Base-by-base conservation (phyloP, 768 basidiomycete genomes). In the Tulasnella sp. region DNA sequence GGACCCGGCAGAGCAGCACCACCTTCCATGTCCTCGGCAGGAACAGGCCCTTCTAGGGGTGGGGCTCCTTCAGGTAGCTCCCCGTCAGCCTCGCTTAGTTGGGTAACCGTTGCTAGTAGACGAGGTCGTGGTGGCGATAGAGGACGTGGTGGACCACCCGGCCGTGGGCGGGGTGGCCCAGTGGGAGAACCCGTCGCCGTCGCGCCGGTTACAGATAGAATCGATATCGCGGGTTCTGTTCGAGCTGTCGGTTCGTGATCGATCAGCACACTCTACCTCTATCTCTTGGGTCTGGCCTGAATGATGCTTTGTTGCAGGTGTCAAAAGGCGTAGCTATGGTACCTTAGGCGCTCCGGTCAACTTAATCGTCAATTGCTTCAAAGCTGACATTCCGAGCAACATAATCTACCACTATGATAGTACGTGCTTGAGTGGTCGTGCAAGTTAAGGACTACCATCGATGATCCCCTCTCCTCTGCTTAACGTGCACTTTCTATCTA, bases 351-450 rank as follows among this genome's bases (percentile, higher is more conserved):
- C 84, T 37, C 82, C 84, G 1, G 86, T 89, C 40, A 82, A 81
- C 22, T 87, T 91, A 8, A 82, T 80, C 14, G 88, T 90, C 41
- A 96, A 95, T 84, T 92, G 92, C 76, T 95, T 94, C 82, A 84
- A 84, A 64, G 90, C 90, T 4, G 87, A 88, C 0, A 90, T 93
- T 20, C 91, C 94, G 0, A 89, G 91, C 31, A 86, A 85, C 7
- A 89, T 90, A 37, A 94, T 94, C 60, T 89, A 92, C 81, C 94
- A 95, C 83, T 94, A 95, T 83, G 94, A 96, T 84, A 92, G 94
- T 93, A 84, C 81, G 91, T 85, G 31, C 40, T 31, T 46, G 40
- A 9, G 1, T 42, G 16, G 78, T 80, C 77, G 74, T 73, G 41
- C 77, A 40, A 54, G 1, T 48, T 24, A 50, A 31, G 34, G 31